Evolutionary conservation across 768 basidiomycete species (phyloP).

Genomic region (Sistotremastrum suecicum): DNA sequence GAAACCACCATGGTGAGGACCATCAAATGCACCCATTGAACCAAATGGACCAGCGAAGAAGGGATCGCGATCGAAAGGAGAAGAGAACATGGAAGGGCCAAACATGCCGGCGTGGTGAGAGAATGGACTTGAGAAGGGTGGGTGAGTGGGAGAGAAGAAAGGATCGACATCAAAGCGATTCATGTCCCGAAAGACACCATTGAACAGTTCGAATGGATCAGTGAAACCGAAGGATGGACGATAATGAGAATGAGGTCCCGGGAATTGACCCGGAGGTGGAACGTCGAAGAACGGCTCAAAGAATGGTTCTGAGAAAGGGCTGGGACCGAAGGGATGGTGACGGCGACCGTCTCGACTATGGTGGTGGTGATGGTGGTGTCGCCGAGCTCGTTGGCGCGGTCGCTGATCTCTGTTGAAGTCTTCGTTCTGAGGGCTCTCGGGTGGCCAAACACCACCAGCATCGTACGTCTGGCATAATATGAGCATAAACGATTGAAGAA

Average conservation of each 20-base stretch:
- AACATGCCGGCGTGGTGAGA: neutral
- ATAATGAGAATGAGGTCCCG: neutral
- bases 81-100: neutral
- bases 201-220: slow-evolving; percentile 64
- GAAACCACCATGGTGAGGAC: slow-evolving; percentile 7
- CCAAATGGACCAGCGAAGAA: slow-evolving; percentile 18
- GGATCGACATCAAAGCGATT: slow-evolving; percentile 11
- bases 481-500: neutral
- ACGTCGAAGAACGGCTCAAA: slow-evolving; percentile 20
- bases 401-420: slow-evolving; percentile 3
- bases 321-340: slow-evolving; percentile 9
- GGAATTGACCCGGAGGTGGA: neutral
- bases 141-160: neutral
- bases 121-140: neutral
- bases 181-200: slow-evolving; percentile 49
- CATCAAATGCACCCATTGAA: neutral
- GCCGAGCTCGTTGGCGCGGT: slow-evolving; percentile 2
- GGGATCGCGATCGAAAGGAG: slow-evolving; percentile 16
- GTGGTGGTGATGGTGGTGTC: slow-evolving; percentile 9
- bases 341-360: slow-evolving; percentile 1
- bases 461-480: slow-evolving; percentile 41
- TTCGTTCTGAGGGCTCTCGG: slow-evolving; percentile 21
- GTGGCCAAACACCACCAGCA: slow-evolving; percentile 60
- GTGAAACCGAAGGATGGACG: slow-evolving; percentile 34
- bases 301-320: slow-evolving; percentile 29